Conservation (phyloP, 2,329 filamentous ascomycete genomes). For the Epichloe elymi region DNA sequence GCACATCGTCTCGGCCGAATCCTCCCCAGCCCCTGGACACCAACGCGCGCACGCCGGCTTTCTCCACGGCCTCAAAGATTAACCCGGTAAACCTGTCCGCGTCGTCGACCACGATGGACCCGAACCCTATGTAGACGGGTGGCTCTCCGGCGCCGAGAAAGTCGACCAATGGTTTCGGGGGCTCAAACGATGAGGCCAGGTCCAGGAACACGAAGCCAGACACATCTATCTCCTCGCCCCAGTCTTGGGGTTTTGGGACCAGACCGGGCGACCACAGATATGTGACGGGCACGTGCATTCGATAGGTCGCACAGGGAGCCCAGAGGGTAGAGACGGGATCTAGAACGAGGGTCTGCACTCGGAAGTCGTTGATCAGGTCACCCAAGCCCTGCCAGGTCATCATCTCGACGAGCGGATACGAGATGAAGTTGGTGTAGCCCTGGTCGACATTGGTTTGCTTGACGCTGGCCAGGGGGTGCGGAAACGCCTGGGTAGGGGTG, state of each 20-base stretch:
- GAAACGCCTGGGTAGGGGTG: constrained; percentile 61
- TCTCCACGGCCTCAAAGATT: constrained; percentile 55
- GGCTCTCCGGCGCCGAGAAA: constrained; percentile 44
- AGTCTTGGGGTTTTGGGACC: constrained; percentile 54
- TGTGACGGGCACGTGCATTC: constrained; percentile 61
- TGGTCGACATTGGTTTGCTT: constrained; percentile 58
- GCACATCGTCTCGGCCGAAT: constrained; percentile 42
- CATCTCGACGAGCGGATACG: constrained; percentile 68
- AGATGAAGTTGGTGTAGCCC: constrained; percentile 67
- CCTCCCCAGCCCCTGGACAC: constrained; percentile 69
- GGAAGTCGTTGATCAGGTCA: constrained; percentile 64
- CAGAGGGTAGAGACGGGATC: constrained; percentile 65
- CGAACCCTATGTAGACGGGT: constrained; percentile 65
- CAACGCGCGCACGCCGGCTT: constrained; percentile 54
- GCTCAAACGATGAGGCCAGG: constrained; percentile 46
- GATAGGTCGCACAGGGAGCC: constrained; percentile 61
- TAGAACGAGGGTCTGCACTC: constrained; percentile 53
- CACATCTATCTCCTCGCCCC: constrained; percentile 58
- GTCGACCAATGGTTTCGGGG: constrained; percentile 40
- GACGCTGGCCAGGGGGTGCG: constrained; percentile 65
- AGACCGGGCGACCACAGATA: constrained; percentile 59
- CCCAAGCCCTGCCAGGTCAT: constrained; percentile 86
- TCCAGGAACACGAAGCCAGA: constrained; percentile 71
- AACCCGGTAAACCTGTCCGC: constrained; percentile 54
- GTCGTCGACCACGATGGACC: constrained; percentile 63